Evolutionary conservation across 1,139 yeast genomes (phyloP).

Genomic region (Diutina mesorugosa): DNA sequence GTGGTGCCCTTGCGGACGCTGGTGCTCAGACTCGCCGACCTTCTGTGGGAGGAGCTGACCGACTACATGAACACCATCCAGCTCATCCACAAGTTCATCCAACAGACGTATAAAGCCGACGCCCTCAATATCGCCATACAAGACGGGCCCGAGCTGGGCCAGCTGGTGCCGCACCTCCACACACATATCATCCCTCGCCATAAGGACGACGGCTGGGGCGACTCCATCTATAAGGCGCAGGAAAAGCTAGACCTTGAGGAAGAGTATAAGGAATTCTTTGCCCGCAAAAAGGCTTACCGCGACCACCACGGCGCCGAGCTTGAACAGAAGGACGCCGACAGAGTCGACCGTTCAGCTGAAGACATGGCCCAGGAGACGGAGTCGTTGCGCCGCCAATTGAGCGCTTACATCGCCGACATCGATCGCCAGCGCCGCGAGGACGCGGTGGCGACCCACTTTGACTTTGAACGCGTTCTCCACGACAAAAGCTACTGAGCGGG

Average conservation of each 20-base stretch:
- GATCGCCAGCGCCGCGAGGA: neutral
- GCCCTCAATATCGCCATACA: conserved; percentile 82
- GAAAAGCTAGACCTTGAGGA: conserved; percentile 31
- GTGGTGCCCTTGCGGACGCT: conserved; percentile 63
- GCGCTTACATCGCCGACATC: conserved; percentile 1
- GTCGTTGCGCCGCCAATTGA: conserved; percentile 31
- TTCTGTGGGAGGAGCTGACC: conserved; percentile 55
- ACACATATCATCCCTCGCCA: conserved; percentile 85
- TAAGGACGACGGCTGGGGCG: conserved; percentile 52
- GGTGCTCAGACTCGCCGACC: conserved; percentile 52
- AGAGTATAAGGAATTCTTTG: conserved; percentile 18
- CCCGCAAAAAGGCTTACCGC: conserved; percentile 13
- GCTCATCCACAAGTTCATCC: conserved; percentile 52
- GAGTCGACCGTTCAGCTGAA: conserved; percentile 40
- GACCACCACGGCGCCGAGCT: conserved; percentile 17
- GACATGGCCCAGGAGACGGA: conserved; percentile 58
- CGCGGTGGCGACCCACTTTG: neutral
- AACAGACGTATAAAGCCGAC: conserved; percentile 57
- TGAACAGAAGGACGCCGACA: conserved; percentile 29
- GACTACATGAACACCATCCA: conserved; percentile 80
- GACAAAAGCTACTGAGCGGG: neutral
- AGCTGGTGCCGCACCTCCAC: conserved; percentile 85
- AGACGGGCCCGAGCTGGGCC: conserved; percentile 95
- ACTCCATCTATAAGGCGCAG: conserved; percentile 50
- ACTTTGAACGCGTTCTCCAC: neutral